Percentiles rank a stretch among this genome's conserved stretches.
Conservation (phyloP, 2,329 filamentous ascomycete genomes). For the Xenosphaeropsis pyriputrescens region DNA sequence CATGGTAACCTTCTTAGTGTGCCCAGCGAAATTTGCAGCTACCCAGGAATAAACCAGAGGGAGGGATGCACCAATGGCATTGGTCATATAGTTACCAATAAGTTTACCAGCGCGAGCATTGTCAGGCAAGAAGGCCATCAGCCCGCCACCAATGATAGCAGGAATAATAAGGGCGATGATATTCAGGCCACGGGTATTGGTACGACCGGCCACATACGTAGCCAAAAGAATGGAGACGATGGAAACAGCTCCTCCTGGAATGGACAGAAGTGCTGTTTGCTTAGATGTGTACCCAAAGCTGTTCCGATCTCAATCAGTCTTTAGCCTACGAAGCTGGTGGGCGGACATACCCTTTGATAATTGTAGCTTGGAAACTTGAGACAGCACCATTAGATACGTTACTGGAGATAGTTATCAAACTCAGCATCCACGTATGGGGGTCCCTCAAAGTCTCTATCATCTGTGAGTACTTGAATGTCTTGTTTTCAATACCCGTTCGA, state of each 20-base stretch:
- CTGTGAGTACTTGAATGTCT: constrained; percentile 31
- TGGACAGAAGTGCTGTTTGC: constrained; percentile 26
- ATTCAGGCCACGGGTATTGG: constrained; percentile 23
- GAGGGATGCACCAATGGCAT: constrained; percentile 25
- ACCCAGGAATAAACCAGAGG: constrained; percentile 21
- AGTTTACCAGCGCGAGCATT: constrained; percentile 25
- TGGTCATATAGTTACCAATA: constrained; percentile 27
- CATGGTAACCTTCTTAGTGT: constrained; percentile 33
- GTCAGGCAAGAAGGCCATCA: constrained; percentile 22
- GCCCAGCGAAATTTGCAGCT: constrained; percentile 20
- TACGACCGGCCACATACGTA: constrained; percentile 22
- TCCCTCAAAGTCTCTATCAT: constrained; percentile 30
- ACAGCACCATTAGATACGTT: constrained; percentile 39
- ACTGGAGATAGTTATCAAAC: constrained; percentile 21
- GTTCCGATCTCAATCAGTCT: not conserved
- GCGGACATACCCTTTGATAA: constrained; percentile 15
- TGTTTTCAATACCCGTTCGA: constrained; percentile 36
- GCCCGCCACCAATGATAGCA: constrained; percentile 27
- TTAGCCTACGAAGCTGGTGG: not conserved
- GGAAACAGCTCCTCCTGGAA: constrained; percentile 25
- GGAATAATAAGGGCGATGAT: constrained; percentile 28
- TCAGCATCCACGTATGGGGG: constrained; percentile 20
- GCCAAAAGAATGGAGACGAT: constrained; percentile 24
- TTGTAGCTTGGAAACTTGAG: constrained; percentile 25
- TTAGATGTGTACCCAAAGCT: constrained; percentile 26